Evolutionary conservation across 2,329 filamentous ascomycete species (phyloP).

Genomic region (Myotisia sp.): DNA sequence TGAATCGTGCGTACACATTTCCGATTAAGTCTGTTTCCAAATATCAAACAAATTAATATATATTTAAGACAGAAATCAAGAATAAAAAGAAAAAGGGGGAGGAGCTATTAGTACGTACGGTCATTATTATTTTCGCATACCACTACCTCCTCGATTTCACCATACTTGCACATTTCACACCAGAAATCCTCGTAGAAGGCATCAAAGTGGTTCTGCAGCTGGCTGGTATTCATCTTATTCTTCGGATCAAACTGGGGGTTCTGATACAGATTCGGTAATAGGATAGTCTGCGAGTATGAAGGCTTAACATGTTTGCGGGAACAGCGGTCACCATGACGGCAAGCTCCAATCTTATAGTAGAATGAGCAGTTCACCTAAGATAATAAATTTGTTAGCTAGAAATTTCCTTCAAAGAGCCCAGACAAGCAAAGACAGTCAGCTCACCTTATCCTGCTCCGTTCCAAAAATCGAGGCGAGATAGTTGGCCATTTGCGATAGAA

Average conservation of each 20-base stretch:
- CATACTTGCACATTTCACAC: conserved; percentile 99
- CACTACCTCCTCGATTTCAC: conserved; percentile 91
- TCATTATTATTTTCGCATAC: conserved; percentile 99
- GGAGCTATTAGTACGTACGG: too few relatives aligned
- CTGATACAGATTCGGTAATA: conserved; percentile 97
- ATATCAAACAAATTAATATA: too few relatives aligned
- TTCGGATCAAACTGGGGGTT: conserved; percentile 95
- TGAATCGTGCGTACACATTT: conserved; percentile 98
- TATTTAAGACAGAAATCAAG: too few relatives aligned
- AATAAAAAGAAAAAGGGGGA: conserved; percentile 1
- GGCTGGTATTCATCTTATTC: conserved; percentile 88
- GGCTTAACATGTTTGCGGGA: conserved; percentile 98
- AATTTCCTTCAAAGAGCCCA: neutral
- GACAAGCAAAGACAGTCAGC: neutral
- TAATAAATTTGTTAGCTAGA: conserved; percentile 12
- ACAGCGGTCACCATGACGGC: conserved; percentile 95
- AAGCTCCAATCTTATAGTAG: conserved; percentile 99
- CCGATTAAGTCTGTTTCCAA: conserved; percentile 92
- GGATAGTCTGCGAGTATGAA: conserved; percentile 91
- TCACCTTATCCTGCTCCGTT: conserved; percentile 85
- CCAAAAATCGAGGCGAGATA: conserved; percentile 99
- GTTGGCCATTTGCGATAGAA: conserved; percentile 61
- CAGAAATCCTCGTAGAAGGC: conserved; percentile 99
- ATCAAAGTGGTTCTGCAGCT: conserved; percentile 98
- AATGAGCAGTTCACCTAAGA: conserved; percentile 82